Conservation (phyloP, 345 rosid species). For the Eucalyptus erythrocorys region DNA sequence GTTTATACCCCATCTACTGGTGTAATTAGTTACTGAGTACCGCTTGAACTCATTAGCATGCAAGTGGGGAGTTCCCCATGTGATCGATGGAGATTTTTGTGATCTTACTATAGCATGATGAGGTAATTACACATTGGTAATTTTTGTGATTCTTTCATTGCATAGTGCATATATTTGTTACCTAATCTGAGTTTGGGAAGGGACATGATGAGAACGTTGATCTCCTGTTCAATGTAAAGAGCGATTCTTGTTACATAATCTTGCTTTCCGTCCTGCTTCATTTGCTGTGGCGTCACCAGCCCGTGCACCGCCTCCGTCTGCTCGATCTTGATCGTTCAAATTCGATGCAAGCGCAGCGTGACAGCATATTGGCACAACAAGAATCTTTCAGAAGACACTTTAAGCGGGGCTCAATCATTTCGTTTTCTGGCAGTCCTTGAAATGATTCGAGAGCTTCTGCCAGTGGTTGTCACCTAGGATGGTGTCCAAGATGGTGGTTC, state of each 20-base stretch:
- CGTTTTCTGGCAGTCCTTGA: background rate
- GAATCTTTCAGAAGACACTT: background rate
- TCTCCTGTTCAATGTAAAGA: background rate
- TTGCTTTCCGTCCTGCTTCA: background rate
- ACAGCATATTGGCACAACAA: background rate
- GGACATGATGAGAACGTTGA: background rate
- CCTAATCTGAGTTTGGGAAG: background rate
- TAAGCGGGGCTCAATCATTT: background rate
- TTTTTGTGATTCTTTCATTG: background rate
- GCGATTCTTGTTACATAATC: background rate
- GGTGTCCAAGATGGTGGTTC: background rate
- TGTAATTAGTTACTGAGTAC: background rate
- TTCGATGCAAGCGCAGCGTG: background rate
- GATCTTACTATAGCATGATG: background rate
- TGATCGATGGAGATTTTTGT: background rate
- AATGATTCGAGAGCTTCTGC: background rate
- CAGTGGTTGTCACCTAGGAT: background rate
- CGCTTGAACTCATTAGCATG: background rate
- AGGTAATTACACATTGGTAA: background rate
- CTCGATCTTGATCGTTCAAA: background rate
- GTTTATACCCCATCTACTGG: background rate
- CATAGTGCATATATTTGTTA: background rate
- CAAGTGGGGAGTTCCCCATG: background rate
- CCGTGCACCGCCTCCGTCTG: background rate
- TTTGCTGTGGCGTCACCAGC: background rate